phyloP scores from a whole-genome alignment of 164 flowering plant genomes.

The Kalanchoe fedtschenkoi region DNA sequence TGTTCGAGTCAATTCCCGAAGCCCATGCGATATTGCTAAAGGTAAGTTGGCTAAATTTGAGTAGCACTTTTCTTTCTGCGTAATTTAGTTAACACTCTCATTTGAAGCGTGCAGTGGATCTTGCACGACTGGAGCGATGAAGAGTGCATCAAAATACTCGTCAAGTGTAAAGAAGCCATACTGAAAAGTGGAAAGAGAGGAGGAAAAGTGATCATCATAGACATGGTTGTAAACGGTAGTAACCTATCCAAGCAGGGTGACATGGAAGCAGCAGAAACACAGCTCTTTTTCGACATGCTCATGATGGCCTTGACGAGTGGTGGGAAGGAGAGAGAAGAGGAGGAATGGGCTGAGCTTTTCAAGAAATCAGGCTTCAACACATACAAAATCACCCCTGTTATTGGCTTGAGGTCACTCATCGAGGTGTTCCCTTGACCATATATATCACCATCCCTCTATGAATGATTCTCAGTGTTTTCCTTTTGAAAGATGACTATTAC shows the following conservation, averaged over 20 bases:
- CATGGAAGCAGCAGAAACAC: constrained; percentile 4
- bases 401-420: constrained; percentile 6
- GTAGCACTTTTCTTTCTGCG: background rate
- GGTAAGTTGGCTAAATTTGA: constrained; percentile 5
- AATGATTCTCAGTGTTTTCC: too few relatives aligned
- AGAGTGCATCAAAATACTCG: constrained; percentile 10
- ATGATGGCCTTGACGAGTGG: constrained; percentile 25
- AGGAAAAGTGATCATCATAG: constrained; percentile 39
- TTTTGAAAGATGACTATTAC: too few relatives aligned
- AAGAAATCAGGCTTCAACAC: constrained; percentile 8
- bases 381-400: constrained; percentile 1
- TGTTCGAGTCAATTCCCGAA: constrained; percentile 23
- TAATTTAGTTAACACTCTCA: background rate
- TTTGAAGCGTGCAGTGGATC: constrained; percentile 17
- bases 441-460: background rate
- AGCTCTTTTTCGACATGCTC: constrained; percentile 20
- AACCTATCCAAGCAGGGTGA: constrained; percentile 7
- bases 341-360: constrained; percentile 22
- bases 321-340: constrained; percentile 31
- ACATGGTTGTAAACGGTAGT: constrained; percentile 13
- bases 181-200: constrained; percentile 11
- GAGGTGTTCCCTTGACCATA: background rate
- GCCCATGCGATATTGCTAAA: constrained; percentile 20
- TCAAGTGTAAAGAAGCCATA: constrained; percentile 25
- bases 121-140: constrained; percentile 36